Evolutionary conservation across 2,329 filamentous ascomycete species (phyloP), one percentile per base, ranked within the genome.

Genomic region (Aschersonia sp.): DNA sequence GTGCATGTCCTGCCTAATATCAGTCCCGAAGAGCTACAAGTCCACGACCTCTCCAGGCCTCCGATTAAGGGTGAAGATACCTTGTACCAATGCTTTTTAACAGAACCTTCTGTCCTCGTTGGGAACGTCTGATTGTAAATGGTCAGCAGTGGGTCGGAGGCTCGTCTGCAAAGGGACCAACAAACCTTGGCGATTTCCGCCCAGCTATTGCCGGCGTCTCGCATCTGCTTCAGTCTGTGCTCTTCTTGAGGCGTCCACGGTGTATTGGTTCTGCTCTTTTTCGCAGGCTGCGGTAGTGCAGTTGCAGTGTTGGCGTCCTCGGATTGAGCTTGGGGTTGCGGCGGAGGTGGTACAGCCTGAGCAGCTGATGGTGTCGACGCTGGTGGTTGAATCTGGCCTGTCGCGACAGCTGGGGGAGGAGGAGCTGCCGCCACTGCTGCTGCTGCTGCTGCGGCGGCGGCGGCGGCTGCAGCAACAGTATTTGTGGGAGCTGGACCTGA

Each of bases 61-160:
- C 28, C n/a, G n/a, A 31, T 10, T n/a, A 28, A 43, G 20, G 20
- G 20, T 20, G 20, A 46, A 44, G 68, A 48, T 71, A 88, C 87
- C 77, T 97, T 97, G 68, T 98, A 97, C 91, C 92, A 98, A 65
- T 98, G 92, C 69, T 97, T 98, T 75, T 97, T 98, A 29, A 98
- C 92, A 60, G 89, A 96, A 5, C 92, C 92, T 68, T 98, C 92
- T 42, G 92, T 98, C 59, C 92, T 78, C 30, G 80, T 82, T 9
- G 92, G 91, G 62, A 98, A 98, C 2, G 85, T 89, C 86, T 94
- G 40, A 29, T 29, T 5, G 40, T 6, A 40, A 7, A 12, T 20
- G 40, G 40, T 42, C 40, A 42, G 20, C 6, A 29, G 20, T 42
- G 6, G 9, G 10, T 42, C 5, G 40, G 2, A 5, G 2, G 6